A percentile compares a stretch with the other conserved stretches of the same genome.
phyloP scores from a whole-genome alignment of 768 basidiomycete species.

The Coprinopsis strossmayeri region DNA sequence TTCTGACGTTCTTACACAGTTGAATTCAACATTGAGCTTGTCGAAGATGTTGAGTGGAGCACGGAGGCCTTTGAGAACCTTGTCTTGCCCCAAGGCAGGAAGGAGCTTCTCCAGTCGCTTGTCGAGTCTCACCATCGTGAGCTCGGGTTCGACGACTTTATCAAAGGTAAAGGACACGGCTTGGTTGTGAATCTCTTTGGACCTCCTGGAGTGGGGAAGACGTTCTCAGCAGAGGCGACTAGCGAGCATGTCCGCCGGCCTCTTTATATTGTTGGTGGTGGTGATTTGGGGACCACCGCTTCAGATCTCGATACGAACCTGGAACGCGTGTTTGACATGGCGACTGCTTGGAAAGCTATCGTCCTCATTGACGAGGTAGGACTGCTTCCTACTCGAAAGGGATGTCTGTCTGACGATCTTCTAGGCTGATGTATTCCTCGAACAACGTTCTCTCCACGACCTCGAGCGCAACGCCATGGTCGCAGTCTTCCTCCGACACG shows the following conservation, averaged over 20 bases:
- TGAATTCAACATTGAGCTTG: slow-evolving; percentile 52
- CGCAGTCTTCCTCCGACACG: slow-evolving; percentile 56
- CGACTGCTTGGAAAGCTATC: slow-evolving; percentile 56
- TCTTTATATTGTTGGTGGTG: slow-evolving; percentile 47
- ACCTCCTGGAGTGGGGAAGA: slow-evolving; percentile 57
- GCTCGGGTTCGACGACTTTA: slow-evolving; percentile 52
- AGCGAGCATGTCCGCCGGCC: slow-evolving; percentile 49
- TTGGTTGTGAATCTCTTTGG: slow-evolving; percentile 52
- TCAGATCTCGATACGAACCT: slow-evolving; percentile 35
- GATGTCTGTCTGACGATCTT: slow-evolving; percentile 11
- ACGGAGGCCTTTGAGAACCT: slow-evolving; percentile 52
- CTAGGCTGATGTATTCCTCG: slow-evolving; percentile 65
- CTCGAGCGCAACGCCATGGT: slow-evolving; percentile 68
- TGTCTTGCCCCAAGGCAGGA: slow-evolving; percentile 47
- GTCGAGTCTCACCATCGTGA: slow-evolving; percentile 52
- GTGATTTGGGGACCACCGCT: slow-evolving; percentile 46
- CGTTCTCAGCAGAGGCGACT: slow-evolving; percentile 54
- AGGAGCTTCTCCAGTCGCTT: slow-evolving; percentile 47
- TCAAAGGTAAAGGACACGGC: slow-evolving; percentile 60
- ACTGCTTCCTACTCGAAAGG: neutral
- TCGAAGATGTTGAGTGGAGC: slow-evolving; percentile 50
- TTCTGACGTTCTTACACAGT: slow-evolving; percentile 28
- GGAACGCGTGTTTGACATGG: slow-evolving; percentile 42
- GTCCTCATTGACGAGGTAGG: slow-evolving; percentile 48
- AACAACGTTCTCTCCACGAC: slow-evolving; percentile 59